Percentiles rank a stretch among this genome's conserved stretches.
Evolutionary conservation across 1,139 yeast genomes (phyloP).

Genomic region (Kurtzmaniella quercitrusa): DNA sequence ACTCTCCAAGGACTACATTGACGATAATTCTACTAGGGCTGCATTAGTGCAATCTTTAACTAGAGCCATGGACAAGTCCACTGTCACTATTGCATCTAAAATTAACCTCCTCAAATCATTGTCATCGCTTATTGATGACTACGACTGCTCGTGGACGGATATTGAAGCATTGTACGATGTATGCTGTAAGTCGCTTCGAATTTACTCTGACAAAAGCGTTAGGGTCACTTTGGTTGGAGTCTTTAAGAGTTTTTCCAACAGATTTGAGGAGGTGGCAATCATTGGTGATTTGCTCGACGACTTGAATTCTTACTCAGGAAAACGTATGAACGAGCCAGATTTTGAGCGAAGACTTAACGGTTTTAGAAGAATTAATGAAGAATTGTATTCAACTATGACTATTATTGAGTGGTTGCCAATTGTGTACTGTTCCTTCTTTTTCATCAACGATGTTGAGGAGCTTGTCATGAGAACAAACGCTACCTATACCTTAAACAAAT

Average conservation of each 20-base stretch:
- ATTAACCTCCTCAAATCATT: constrained; percentile 58
- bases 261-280: constrained; percentile 38
- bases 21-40: constrained; percentile 52
- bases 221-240: constrained; percentile 59
- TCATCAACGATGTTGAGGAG: constrained; percentile 75
- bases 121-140: constrained; percentile 47
- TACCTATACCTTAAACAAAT: constrained; percentile 58
- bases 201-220: constrained; percentile 54
- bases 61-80: constrained; percentile 56
- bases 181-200: constrained; percentile 56
- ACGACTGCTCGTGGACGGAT: constrained; percentile 51
- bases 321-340: constrained; percentile 70
- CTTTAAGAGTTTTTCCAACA: constrained; percentile 55
- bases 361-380: constrained; percentile 62
- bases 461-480: constrained; percentile 80
- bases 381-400: constrained; percentile 36
- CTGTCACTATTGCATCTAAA: constrained; percentile 45
- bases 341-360: constrained; percentile 72
- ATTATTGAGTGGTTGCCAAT: constrained; percentile 78
- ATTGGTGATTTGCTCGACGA: constrained; percentile 54
- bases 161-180: constrained; percentile 51
- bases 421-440: constrained; percentile 62
- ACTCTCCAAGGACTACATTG: constrained; percentile 57
- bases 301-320: constrained; percentile 64
- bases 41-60: constrained; percentile 57